These are phyloP conservation scores for Cytospora piceae DNA, from an alignment of 2,329 filamentous ascomycete genomes.

Conservation along the genomic window DNA sequence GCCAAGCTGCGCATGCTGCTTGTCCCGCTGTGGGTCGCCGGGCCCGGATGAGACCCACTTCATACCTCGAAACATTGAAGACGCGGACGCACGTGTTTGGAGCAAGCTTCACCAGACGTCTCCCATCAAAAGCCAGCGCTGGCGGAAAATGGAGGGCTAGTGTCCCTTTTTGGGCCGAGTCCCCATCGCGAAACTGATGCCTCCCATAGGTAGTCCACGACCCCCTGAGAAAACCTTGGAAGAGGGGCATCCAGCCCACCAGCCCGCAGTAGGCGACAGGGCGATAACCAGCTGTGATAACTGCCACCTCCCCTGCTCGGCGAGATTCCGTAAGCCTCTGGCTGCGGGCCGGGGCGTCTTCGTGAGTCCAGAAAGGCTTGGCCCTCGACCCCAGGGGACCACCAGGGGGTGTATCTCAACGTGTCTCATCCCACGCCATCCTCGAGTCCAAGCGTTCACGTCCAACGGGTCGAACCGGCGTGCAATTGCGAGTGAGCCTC, in stretches of 20 bases:
- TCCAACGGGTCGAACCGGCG: slow-evolving; percentile 8
- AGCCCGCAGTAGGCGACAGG: background rate
- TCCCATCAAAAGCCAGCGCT: background rate
- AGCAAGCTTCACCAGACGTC: slow-evolving; percentile 2
- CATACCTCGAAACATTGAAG: slow-evolving; percentile 9
- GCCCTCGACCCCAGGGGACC: background rate
- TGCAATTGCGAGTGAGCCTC: background rate
- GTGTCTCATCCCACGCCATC: background rate
- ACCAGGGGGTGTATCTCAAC: background rate
- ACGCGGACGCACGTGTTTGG: slow-evolving; percentile 15
- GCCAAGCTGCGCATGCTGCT: slow-evolving; percentile 15
- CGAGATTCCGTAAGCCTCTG: background rate
- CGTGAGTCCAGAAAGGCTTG: background rate
- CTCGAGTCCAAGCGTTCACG: background rate
- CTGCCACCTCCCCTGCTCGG: background rate
- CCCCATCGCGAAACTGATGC: background rate
- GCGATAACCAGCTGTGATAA: background rate
- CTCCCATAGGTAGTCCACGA: background rate
- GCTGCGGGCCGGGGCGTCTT: slow-evolving; percentile 2
- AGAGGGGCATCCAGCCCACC: background rate
- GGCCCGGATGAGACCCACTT: slow-evolving; percentile 21
- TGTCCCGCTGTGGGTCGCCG: slow-evolving; percentile 22
- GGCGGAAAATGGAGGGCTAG: background rate
- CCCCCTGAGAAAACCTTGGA: slow-evolving; percentile 1
- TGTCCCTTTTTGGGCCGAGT: background rate